A percentile compares a stretch with the other conserved stretches of the same genome.
phyloP scores from a whole-genome alignment of 2,329 filamentous ascomycete genomes.

The Aspergillus pseudotamarii region DNA sequence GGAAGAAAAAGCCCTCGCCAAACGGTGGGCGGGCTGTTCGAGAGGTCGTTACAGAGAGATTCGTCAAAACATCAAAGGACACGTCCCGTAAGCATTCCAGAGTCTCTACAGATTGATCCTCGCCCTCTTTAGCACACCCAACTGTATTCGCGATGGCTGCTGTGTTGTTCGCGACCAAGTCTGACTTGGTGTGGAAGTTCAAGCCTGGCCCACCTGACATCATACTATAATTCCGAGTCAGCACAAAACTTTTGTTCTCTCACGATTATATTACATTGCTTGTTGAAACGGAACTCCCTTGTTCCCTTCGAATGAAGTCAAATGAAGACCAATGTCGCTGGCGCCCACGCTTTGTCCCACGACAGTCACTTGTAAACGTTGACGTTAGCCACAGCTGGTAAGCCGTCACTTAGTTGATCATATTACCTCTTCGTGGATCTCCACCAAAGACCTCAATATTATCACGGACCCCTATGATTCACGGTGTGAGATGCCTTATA shows the following conservation, averaged over 20 bases:
- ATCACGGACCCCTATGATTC: constrained; percentile 18
- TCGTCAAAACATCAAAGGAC: constrained; percentile 21
- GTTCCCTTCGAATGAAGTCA: constrained; percentile 28
- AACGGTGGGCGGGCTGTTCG: constrained; percentile 23
- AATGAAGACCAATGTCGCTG: constrained; percentile 31
- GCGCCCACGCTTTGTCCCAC: constrained; percentile 36
- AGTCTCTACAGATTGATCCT: constrained; percentile 14
- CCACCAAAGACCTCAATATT: constrained; percentile 22
- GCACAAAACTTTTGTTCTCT: background rate
- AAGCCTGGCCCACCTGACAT: constrained; percentile 33
- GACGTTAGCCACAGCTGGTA: background rate
- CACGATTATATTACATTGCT: constrained; percentile 24
- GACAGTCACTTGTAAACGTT: constrained; percentile 24
- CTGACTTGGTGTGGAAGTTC: constrained; percentile 33
- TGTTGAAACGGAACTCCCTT: constrained; percentile 32
- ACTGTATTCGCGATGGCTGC: constrained; percentile 22
- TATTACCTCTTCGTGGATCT: constrained; percentile 18
- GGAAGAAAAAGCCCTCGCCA: constrained; percentile 24
- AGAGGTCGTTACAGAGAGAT: constrained; percentile 28
- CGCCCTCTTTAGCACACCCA: constrained; percentile 12
- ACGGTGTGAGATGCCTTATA: background rate
- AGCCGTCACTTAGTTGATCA: background rate
- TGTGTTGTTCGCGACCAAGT: constrained; percentile 27
- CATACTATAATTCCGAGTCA: constrained; percentile 21
- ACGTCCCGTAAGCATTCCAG: constrained; percentile 24